Base-by-base conservation (phyloP, 1,284 basidiomycete genomes). In the Fomitopsis schrenkii region DNA sequence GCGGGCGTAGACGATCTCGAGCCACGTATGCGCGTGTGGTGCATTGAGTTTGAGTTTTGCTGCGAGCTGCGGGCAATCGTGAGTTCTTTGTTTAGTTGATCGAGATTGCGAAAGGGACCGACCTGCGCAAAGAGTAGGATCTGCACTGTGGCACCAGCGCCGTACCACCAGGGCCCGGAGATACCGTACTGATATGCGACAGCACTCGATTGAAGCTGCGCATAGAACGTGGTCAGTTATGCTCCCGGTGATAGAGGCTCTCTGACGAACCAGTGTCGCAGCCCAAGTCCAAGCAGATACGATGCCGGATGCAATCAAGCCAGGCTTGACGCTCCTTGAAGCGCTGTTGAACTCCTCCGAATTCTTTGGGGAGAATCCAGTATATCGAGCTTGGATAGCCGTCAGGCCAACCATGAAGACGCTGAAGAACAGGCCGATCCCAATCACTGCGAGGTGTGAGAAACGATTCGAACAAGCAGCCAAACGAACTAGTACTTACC, bases 261-360 rank as follows among this genome's bases (percentile, higher is more conserved):
- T 26, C 15, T 30, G 61, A 73, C 83, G 59, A 63, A 87, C 86
- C 62, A 90, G 73, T 1, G 87, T 90, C 15, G 89, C 90, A 2
- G 88, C 89, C 88, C 88, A 94, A 19, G 93, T 94, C 89, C 89
- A 91, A 10, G 90, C 88, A 22, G 86, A 88, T 19, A 96, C 93
- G 64, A 97, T 95, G 7, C 94, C 94, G 10, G 92, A 86, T 0
- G 94, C 95, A 62, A 97, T 95, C 46, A 97, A 79, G 7, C 94
- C 95, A 2, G 95, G 93, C 67, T 95, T 95, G 55, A 95, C 84
- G 62, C 87, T 90, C 38, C 88, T 78, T 3, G 88, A 91, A 2
- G 94, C 94, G 59, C 86, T 90, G 65, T 86, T 91, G 74, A 95
- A 95, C 72, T 96, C 94, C 70, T 90, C 87, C 7, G 86, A 83